These are phyloP conservation scores for Boechera stricta DNA, from an alignment of 345 rosid species.

Conservation along the genomic window DNA sequence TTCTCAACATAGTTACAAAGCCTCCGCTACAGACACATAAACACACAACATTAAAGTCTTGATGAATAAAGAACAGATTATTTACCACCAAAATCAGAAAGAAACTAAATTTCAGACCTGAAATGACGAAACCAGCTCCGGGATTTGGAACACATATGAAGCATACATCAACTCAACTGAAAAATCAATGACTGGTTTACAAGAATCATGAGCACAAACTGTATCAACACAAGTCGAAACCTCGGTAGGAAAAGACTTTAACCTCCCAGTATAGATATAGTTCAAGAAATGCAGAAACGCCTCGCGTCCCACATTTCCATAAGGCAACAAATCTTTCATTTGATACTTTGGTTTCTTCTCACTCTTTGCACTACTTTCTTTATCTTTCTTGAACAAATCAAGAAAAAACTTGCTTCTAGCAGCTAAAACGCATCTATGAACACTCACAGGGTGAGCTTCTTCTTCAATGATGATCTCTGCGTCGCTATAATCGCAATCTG, in stretches of 20 bases:
- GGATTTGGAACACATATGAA: constrained; percentile 69
- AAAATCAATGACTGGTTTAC: constrained; percentile 83
- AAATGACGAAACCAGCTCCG: constrained; percentile 75
- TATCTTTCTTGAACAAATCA: constrained; percentile 64
- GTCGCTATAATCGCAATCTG: constrained; percentile 69
- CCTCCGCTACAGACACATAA: constrained; percentile 63
- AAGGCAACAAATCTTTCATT: constrained; percentile 64
- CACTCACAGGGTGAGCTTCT: constrained; percentile 52
- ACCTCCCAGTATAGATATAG: constrained; percentile 79
- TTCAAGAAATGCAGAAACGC: constrained; percentile 75
- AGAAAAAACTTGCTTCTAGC: constrained; percentile 83
- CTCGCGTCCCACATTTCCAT: constrained; percentile 74
- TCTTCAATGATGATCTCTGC: constrained; percentile 74
- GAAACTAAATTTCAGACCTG: constrained; percentile 56
- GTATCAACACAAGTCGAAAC: constrained; percentile 83
- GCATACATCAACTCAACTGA: constrained; percentile 91
- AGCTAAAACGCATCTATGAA: constrained; percentile 84
- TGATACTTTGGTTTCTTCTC: constrained; percentile 59
- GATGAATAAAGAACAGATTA: background rate
- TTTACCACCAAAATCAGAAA: background rate
- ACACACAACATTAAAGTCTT: constrained; percentile 24
- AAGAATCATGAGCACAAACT: constrained; percentile 77
- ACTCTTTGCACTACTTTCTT: constrained; percentile 40
- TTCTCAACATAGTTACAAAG: constrained; percentile 76
- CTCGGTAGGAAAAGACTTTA: constrained; percentile 72